A percentile compares a stretch with the other conserved stretches of the same genome.
Evolutionary conservation across 306 rosid species (phyloP).

Genomic region (Casuarina equisetifolia): DNA sequence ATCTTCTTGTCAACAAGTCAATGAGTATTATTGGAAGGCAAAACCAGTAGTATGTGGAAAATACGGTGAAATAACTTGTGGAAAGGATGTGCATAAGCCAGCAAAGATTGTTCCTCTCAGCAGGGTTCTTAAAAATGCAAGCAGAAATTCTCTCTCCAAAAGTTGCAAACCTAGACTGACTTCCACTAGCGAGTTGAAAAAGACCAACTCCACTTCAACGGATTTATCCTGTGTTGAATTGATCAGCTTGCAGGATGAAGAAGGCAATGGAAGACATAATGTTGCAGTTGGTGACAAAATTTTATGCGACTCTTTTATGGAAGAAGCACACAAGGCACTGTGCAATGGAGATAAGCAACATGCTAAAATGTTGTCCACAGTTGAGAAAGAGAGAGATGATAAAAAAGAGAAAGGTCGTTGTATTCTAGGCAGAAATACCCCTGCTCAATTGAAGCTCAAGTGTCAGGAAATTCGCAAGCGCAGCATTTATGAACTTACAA

Average conservation of each 20-base stretch:
- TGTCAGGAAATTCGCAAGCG: conserved; percentile 51
- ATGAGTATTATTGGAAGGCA: conserved; percentile 29
- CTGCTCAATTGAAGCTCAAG: conserved; percentile 40
- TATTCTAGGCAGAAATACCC: conserved; percentile 20
- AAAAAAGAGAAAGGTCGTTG: conserved; percentile 25
- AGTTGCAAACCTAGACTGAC: conserved; percentile 25
- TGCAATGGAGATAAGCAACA: conserved; percentile 18
- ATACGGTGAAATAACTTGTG: conserved; percentile 58
- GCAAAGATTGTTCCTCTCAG: conserved; percentile 61
- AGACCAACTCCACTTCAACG: conserved; percentile 24
- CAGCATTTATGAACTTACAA: conserved; percentile 60
- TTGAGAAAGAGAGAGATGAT: conserved; percentile 34
- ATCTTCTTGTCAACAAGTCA: conserved; percentile 33
- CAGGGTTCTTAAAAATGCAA: conserved; percentile 45
- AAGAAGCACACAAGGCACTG: conserved; percentile 22
- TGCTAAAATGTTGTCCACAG: conserved; percentile 17
- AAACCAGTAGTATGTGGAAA: conserved; percentile 60
- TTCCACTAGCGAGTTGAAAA: conserved; percentile 35
- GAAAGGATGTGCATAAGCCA: conserved; percentile 35
- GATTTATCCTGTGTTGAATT: conserved; percentile 20
- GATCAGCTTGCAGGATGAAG: conserved; percentile 28
- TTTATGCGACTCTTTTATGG: conserved; percentile 23
- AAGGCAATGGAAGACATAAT: conserved; percentile 17
- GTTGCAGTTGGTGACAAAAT: conserved; percentile 23
- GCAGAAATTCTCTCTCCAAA: conserved; percentile 39